A percentile compares a stretch with the other conserved stretches of the same genome.
Evolutionary conservation across 768 basidiomycete species (phyloP).

Genomic region (Boletus vinaceobasis): DNA sequence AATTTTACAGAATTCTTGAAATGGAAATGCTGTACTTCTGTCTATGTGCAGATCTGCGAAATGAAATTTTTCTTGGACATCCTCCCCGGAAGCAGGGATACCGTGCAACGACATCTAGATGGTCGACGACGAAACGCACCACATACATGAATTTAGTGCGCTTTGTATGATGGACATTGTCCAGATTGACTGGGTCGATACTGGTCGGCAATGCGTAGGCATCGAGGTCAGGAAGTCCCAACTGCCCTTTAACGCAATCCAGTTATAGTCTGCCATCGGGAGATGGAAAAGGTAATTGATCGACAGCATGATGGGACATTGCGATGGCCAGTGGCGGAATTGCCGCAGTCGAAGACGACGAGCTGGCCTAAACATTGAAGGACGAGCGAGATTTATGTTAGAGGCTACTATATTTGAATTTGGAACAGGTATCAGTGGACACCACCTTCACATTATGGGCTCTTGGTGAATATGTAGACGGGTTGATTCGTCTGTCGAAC

Average conservation of each 20-base stretch:
- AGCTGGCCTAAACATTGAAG: background rate
- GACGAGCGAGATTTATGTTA: background rate
- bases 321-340: constrained; percentile 1
- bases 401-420: background rate
- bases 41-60: background rate
- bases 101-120: background rate
- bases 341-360: background rate
- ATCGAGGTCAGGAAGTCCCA: constrained; percentile 2
- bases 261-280: background rate
- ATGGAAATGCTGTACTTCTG: background rate
- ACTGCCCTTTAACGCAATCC: background rate
- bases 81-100: background rate
- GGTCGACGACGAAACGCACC: background rate
- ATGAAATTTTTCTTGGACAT: background rate
- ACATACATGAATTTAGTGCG: background rate
- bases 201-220: constrained; percentile 5
- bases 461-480: background rate
- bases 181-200: background rate
- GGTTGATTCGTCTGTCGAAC: background rate
- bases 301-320: background rate
- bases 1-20: background rate
- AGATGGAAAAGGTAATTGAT: background rate
- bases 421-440: background rate
- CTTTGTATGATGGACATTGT: background rate
- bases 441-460: background rate